Conservation (phyloP, 805 yeast genomes). For the Barnettozyma populi region DNA sequence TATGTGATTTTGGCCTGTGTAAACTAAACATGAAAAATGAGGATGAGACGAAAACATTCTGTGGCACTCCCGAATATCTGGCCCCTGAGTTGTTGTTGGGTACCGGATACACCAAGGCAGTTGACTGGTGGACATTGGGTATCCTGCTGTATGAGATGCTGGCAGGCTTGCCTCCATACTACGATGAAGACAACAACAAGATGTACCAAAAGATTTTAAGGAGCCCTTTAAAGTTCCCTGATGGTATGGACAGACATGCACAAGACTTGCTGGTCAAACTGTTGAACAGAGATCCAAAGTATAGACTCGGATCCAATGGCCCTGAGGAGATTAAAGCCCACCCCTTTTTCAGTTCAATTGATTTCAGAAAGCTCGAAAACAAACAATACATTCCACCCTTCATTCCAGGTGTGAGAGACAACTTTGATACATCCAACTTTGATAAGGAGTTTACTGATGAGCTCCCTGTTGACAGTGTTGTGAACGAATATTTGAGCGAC, state of each 20-base stretch:
- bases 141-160: constrained; percentile 92
- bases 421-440: constrained; percentile 88
- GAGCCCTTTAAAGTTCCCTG: constrained; percentile 86
- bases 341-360: constrained; percentile 81
- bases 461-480: constrained; percentile 91
- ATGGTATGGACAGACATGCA: constrained; percentile 80
- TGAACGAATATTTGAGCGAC: constrained; percentile 85
- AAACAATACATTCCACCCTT: constrained; percentile 94
- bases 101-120: constrained; percentile 91
- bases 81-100: constrained; percentile 92
- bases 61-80: constrained; percentile 97
- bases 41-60: constrained; percentile 86
- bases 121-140: constrained; percentile 99
- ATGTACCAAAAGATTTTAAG: constrained; percentile 93
- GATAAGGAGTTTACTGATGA: constrained; percentile 90
- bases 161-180: constrained; percentile 95
- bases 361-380: constrained; percentile 76
- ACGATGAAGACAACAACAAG: constrained; percentile 85
- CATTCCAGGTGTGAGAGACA: constrained; percentile 83
- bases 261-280: constrained; percentile 70
- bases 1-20: constrained; percentile 96
- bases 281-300: constrained; percentile 77
- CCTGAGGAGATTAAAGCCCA: constrained; percentile 81
- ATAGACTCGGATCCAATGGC: constrained; percentile 73
- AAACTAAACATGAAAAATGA: constrained; percentile 89